A percentile compares a stretch with the other conserved stretches of the same genome.
phyloP scores from a whole-genome alignment of 805 yeast genomes.

The Lachancea mirantina region DNA sequence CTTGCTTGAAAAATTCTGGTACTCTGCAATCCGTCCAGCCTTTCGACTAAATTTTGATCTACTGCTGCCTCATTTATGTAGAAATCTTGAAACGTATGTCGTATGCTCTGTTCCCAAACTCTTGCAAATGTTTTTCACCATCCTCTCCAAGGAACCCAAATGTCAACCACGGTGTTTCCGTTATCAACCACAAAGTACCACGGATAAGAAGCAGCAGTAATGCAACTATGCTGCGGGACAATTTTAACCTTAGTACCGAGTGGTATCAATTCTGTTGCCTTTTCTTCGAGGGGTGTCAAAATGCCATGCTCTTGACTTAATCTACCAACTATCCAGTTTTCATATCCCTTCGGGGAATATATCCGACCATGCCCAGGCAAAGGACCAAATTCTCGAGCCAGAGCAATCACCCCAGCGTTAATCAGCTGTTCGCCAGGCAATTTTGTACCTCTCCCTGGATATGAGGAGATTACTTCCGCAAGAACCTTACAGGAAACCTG shows the following conservation, averaged over 20 bases:
- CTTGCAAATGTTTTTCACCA: constrained; percentile 26
- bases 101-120: too few relatives aligned
- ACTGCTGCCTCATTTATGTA: too few relatives aligned
- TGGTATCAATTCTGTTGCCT: constrained; percentile 15
- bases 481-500: constrained; percentile 47
- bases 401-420: constrained; percentile 66
- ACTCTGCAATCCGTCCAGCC: too few relatives aligned
- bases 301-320: constrained; percentile 79
- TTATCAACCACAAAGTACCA: constrained; percentile 51
- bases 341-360: constrained; percentile 25
- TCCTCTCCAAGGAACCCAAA: constrained; percentile 60
- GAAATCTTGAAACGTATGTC: too few relatives aligned
- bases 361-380: constrained; percentile 50
- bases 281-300: constrained; percentile 39
- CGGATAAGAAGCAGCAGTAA: constrained; percentile 55
- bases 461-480: constrained; percentile 53
- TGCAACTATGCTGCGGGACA: constrained; percentile 68
- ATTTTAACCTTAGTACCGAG: constrained; percentile 48
- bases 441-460: constrained; percentile 44
- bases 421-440: constrained; percentile 42
- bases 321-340: constrained; percentile 56
- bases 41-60: too few relatives aligned
- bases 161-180: constrained; percentile 43
- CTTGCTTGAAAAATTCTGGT: too few relatives aligned
- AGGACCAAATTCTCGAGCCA: constrained; percentile 57